These are phyloP conservation scores for Tillandsia fasciculata DNA, from an alignment of 176 grass and related monocot species.

Conservation along the genomic window DNA sequence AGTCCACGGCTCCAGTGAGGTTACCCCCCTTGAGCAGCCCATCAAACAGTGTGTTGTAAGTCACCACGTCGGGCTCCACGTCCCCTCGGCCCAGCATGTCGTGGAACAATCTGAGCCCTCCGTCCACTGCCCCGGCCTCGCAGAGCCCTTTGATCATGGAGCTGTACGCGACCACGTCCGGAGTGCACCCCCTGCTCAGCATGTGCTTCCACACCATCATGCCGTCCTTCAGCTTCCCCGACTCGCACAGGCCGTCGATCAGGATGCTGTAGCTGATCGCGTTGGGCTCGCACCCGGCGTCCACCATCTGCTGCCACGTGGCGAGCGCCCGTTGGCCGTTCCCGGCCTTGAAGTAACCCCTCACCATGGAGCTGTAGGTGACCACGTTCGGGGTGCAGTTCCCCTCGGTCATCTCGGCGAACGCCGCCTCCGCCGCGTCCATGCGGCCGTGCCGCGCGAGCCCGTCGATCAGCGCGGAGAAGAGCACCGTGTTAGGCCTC, in stretches of 20 bases:
- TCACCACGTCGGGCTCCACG: slow-evolving; percentile 53
- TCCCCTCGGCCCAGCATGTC: slow-evolving; percentile 59
- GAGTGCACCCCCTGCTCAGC: slow-evolving; percentile 43
- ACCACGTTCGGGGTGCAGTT: slow-evolving; percentile 62
- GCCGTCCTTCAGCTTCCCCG: slow-evolving; percentile 68
- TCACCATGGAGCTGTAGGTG: slow-evolving; percentile 66
- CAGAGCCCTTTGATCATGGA: slow-evolving; percentile 89
- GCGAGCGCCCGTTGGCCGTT: slow-evolving; percentile 40
- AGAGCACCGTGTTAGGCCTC: slow-evolving; percentile 59
- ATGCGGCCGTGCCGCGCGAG: slow-evolving; percentile 49
- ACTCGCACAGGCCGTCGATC: slow-evolving; percentile 59
- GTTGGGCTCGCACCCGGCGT: slow-evolving; percentile 35
- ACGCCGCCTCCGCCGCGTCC: slow-evolving; percentile 41
- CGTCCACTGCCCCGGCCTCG: slow-evolving; percentile 60
- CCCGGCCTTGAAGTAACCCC: slow-evolving; percentile 64
- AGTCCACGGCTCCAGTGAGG: slow-evolving; percentile 42
- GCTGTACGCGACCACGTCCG: slow-evolving; percentile 72
- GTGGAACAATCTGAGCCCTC: slow-evolving; percentile 47
- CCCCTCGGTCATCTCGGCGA: slow-evolving; percentile 44
- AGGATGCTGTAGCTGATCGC: slow-evolving; percentile 68
- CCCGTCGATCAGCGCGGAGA: slow-evolving; percentile 66
- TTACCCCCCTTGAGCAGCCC: slow-evolving; percentile 41
- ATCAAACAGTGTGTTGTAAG: slow-evolving; percentile 64
- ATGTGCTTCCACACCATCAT: slow-evolving; percentile 99
- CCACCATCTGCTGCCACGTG: slow-evolving; percentile 60